Evolutionary conservation across 192 early-diverging fungal genomes (phyloP).

Genomic region (Pilaira anomala): DNA sequence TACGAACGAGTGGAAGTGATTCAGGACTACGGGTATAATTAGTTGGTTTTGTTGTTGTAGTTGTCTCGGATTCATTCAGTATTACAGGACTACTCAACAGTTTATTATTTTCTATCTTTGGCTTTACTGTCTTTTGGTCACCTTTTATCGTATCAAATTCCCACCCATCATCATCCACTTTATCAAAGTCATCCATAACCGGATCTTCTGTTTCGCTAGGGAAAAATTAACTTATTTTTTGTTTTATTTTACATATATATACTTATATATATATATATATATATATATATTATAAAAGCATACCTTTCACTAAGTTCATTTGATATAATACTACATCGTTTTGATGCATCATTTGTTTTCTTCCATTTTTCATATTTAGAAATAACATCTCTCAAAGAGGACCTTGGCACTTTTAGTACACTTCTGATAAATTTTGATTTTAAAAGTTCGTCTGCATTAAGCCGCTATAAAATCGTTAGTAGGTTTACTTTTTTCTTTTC

Average conservation of each 20-base stretch:
- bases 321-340: slow-evolving; percentile 22
- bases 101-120: background rate
- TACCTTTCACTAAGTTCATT: slow-evolving; percentile 28
- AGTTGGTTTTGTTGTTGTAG: slow-evolving; percentile 5
- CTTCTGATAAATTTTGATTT: slow-evolving; percentile 74
- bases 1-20: slow-evolving; percentile 29
- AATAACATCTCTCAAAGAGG: slow-evolving; percentile 62
- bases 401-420: slow-evolving; percentile 49
- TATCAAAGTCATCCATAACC: slow-evolving; percentile 42
- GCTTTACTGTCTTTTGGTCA: background rate
- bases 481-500: background rate
- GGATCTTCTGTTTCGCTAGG: slow-evolving; percentile 31
- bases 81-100: background rate
- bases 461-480: slow-evolving; percentile 53
- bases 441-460: slow-evolving; percentile 81
- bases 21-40: slow-evolving; percentile 25
- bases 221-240: background rate
- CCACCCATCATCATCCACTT: slow-evolving; percentile 46
- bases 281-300: no score
- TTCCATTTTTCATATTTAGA: slow-evolving; percentile 62
- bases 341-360: slow-evolving; percentile 29
- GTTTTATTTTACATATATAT: background rate
- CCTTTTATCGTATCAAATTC: slow-evolving; percentile 48
- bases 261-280: no score
- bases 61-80: background rate